A percentile compares a stretch with the other conserved stretches of the same genome.
These are phyloP conservation scores for Colletotrichum somersetense DNA, from an alignment of 2,329 filamentous ascomycete species.

Conservation along the genomic window DNA sequence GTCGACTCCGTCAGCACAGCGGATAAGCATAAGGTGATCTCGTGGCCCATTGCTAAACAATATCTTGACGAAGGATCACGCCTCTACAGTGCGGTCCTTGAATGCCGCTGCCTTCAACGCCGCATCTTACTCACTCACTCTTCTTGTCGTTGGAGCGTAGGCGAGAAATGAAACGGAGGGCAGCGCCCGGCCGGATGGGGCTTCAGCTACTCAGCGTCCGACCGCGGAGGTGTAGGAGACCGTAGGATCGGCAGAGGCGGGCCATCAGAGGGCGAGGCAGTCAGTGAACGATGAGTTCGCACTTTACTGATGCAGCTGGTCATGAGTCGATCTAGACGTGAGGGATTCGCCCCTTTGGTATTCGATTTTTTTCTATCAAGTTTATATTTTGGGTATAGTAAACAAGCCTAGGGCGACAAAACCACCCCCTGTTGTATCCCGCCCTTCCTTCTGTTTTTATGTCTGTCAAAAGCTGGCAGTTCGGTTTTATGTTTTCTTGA, in stretches of 20 bases:
- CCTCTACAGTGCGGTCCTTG: background rate
- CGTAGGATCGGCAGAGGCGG: background rate
- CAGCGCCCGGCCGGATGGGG: background rate
- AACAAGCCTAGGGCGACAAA: background rate
- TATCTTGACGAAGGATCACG: background rate
- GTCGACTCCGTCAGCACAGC: constrained; percentile 27
- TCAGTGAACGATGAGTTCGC: background rate
- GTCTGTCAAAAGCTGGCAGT: background rate
- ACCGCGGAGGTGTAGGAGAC: background rate
- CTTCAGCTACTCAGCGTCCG: no score
- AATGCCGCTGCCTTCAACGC: background rate
- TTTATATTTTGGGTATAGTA: constrained; percentile 2
- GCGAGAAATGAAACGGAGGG: background rate
- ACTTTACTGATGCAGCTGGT: background rate
- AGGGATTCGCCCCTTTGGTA: background rate
- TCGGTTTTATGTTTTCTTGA: background rate
- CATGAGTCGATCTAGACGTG: background rate
- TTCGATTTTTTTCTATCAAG: background rate
- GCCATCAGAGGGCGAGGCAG: background rate
- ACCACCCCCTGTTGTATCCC: background rate
- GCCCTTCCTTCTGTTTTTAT: background rate
- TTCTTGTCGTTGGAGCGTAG: background rate
- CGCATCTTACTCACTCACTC: background rate
- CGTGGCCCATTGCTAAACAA: background rate
- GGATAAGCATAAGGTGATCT: constrained; percentile 1